These are phyloP conservation scores for Aspergillus costaricaensis DNA, from an alignment of 2,329 filamentous ascomycete species.

Conservation along the genomic window DNA sequence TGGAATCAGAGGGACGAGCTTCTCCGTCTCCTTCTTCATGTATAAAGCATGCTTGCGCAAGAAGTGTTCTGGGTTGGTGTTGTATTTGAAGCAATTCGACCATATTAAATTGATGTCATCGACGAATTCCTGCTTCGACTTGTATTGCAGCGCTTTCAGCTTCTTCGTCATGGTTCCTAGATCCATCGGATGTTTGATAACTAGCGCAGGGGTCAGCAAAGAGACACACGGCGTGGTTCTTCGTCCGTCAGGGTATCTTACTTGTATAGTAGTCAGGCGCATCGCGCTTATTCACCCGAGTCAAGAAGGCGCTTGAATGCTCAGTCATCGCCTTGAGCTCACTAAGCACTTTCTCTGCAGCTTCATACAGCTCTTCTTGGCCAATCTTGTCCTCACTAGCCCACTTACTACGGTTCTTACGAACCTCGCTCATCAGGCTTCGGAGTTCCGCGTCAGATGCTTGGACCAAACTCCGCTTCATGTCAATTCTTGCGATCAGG, in stretches of 20 bases:
- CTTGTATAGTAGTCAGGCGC: slow-evolving; percentile 92
- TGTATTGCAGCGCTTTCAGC: slow-evolving; percentile 75
- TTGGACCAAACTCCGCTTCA: slow-evolving; percentile 84
- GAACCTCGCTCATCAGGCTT: slow-evolving; percentile 91
- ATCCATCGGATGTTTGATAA: slow-evolving; percentile 97
- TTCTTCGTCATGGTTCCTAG: slow-evolving; percentile 98
- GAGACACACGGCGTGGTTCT: background rate
- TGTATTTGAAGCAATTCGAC: slow-evolving; percentile 96
- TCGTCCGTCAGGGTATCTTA: slow-evolving; percentile 51
- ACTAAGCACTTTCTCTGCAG: slow-evolving; percentile 92
- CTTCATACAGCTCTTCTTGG: slow-evolving; percentile 96
- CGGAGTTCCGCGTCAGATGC: slow-evolving; percentile 92
- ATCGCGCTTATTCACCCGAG: slow-evolving; percentile 93
- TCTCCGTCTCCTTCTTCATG: slow-evolving; percentile 97
- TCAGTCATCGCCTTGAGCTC: slow-evolving; percentile 97
- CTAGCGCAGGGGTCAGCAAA: slow-evolving; percentile 48
- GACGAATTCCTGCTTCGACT: slow-evolving; percentile 92
- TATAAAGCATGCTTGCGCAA: slow-evolving; percentile 89
- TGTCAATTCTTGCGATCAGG: slow-evolving; percentile 91
- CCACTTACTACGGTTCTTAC: slow-evolving; percentile 98
- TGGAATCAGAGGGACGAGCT: slow-evolving; percentile 90
- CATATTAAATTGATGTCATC: slow-evolving; percentile 92
- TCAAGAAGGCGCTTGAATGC: slow-evolving; percentile 93
- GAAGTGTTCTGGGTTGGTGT: slow-evolving; percentile 83
- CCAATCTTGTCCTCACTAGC: slow-evolving; percentile 96